phyloP scores from a whole-genome alignment of 176 grass and related monocot genomes.

The Eragrostis curvula region DNA sequence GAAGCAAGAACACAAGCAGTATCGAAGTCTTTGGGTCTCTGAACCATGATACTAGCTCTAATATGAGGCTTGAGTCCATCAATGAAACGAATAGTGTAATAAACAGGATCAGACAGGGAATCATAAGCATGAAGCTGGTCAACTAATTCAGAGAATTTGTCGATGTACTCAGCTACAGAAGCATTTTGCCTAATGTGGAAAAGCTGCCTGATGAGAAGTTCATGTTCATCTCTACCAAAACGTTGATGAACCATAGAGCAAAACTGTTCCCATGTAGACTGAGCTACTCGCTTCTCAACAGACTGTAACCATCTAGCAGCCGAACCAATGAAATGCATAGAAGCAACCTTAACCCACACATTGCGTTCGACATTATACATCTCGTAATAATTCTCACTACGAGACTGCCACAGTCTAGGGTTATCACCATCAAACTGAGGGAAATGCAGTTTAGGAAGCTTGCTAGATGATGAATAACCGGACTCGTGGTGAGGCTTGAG shows the following conservation, averaged over 20 bases:
- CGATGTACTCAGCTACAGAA: background rate
- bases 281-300: too few species aligned
- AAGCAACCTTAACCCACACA: background rate
- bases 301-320: background rate
- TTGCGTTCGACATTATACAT: background rate
- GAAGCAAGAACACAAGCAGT: background rate
- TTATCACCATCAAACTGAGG: background rate
- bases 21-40: background rate
- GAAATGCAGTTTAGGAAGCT: background rate
- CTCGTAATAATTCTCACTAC: background rate
- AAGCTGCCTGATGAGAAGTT: background rate
- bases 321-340: background rate
- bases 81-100: background rate
- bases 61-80: background rate
- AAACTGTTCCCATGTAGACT: too few species aligned
- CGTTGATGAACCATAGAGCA: too few species aligned
- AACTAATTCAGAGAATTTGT: background rate
- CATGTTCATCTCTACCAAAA: too few species aligned
- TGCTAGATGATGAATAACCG: too few species aligned
- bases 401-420: background rate
- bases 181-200: background rate
- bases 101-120: rapidly evolving
- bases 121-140: background rate
- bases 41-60: background rate
- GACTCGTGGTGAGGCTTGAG: too few species aligned